Evolutionary conservation across 768 basidiomycete species (phyloP), one percentile per base, ranked within the genome.

Genomic region (Lactarius hatsudake): DNA sequence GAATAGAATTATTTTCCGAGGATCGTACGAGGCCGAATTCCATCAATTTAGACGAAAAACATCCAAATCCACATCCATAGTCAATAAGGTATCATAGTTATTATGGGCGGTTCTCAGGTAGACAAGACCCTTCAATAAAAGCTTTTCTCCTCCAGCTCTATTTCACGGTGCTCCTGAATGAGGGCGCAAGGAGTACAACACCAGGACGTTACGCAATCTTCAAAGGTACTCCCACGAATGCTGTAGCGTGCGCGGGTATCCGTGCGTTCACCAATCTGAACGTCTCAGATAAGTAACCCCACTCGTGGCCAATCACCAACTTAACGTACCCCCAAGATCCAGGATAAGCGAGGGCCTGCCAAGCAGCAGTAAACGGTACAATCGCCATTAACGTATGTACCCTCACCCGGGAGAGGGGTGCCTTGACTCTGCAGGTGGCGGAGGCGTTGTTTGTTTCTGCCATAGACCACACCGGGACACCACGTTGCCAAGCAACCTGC

Each of bases 121-220:
- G 30, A 43, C 28, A 51, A 42, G 32, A 36, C 26, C 30, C 32
- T 18, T 61, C 28, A 55, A 17, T 45, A 38, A 13, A 74, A 68
- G 64, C 77, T 80, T 66, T 75, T 73, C 73, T 84, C 83, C 71
- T 84, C 83, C 62, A 81, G 73, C 71, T 79, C 78, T 13, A 86
- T 67, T 67, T 86, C 83, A 36, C 78, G 76, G 36, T 75, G 75
- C 66, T 82, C 83, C 71, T 86, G 84, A 0, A 77, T 77, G 55
- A 86, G 80, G 13, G 77, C 78, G 72, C 85, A 86, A 20, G 83
- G 78, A 0, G 71, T 69, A 71, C 84, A 85, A 70, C 76, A 84
- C 28, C 74, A 78, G 0, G 80, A 73, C 5, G 77, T 64, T 48
- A 72, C 72, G 68, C 80, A 84, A 66, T 84, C 84, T 3, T 76